Evolutionary conservation across 2,329 filamentous ascomycete species (phyloP).

Genomic region (Phyllosticta citrichinensis): DNA sequence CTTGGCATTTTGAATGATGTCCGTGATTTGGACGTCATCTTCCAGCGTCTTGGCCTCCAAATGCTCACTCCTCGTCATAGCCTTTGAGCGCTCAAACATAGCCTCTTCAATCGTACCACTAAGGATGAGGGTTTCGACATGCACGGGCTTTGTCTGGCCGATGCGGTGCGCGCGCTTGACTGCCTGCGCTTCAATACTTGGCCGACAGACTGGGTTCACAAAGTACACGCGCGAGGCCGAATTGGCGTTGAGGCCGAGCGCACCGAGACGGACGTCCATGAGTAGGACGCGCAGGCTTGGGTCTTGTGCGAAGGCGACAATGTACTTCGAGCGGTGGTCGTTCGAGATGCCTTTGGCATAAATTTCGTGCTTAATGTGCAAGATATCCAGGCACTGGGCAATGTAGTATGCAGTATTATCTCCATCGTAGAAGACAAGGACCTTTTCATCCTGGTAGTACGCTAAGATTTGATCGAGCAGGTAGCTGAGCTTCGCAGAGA

Average conservation of each 20-base stretch:
- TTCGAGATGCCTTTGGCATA: conserved; percentile 56
- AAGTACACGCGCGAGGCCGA: conserved; percentile 82
- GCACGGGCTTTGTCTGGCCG: conserved; percentile 67
- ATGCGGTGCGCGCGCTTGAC: conserved; percentile 85
- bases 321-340: conserved; percentile 59
- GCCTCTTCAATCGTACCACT: conserved; percentile 74
- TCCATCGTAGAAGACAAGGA: conserved; percentile 85
- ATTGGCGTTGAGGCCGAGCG: conserved; percentile 77
- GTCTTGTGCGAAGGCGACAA: conserved; percentile 66
- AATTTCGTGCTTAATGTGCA: conserved; percentile 52
- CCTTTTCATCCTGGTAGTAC: conserved; percentile 66
- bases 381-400: conserved; percentile 67
- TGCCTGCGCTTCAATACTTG: conserved; percentile 76
- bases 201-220: conserved; percentile 76
- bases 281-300: conserved; percentile 64
- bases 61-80: conserved; percentile 59
- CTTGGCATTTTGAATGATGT: conserved; percentile 48
- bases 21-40: conserved; percentile 48
- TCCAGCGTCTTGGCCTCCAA: conserved; percentile 46
- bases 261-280: conserved; percentile 85
- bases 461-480: conserved; percentile 62
- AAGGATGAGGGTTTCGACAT: conserved; percentile 77
- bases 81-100: conserved; percentile 61
- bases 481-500: conserved; percentile 81
- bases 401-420: conserved; percentile 82